Evolutionary conservation across 768 basidiomycete genomes (phyloP), one percentile per base, ranked within the genome.

Genomic region (Panaeolus papilionaceus): DNA sequence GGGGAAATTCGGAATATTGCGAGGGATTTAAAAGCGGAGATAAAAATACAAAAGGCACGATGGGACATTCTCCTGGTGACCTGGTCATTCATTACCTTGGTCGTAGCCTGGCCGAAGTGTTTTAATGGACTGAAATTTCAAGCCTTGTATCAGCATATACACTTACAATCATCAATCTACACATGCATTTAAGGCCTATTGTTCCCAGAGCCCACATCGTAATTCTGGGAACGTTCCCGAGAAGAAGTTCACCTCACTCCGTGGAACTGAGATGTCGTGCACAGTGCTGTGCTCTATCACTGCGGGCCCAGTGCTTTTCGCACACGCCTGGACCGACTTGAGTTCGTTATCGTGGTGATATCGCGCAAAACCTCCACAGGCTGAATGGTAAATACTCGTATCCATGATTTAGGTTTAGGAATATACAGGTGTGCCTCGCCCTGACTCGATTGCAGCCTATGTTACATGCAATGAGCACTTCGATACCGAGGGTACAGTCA

Each of bases 401-500:
- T 16, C 54, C 33, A 14, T 58, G 26, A 58, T 33, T 37, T 37
- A 58, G 26, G 54, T 58, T 58, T 28, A 58, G 4, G 26, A 58
- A 8, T 18, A 26, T 28, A 58, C 28, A 58, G 54, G 28, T 33
- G 54, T 58, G 49, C 49, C 54, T 33, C 54, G 54, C 14, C 14
- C 28, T 58, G 33, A 37, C 54, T 58, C 54, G 54, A 58, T 33
- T 58, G 8, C 33, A 37, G 54, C 28, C 54, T 33, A 58, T 1
- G 11, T 18, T 44, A 16, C 6, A 33, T 3, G 12, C 33, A 28
- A 16, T 16, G 11, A 23, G 2, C 28, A 16, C 42, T 14, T 58
- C 28, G 54, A 58, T 58, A 58, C 54, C 54, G 54, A 58, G 54
- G 54, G 54, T 58, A 58, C 54, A 58, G 54, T 58, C 54, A 28